Evolutionary conservation across 768 basidiomycete species (phyloP), one percentile per base, ranked within the genome.

Genomic region (Hericium rajendrae): DNA sequence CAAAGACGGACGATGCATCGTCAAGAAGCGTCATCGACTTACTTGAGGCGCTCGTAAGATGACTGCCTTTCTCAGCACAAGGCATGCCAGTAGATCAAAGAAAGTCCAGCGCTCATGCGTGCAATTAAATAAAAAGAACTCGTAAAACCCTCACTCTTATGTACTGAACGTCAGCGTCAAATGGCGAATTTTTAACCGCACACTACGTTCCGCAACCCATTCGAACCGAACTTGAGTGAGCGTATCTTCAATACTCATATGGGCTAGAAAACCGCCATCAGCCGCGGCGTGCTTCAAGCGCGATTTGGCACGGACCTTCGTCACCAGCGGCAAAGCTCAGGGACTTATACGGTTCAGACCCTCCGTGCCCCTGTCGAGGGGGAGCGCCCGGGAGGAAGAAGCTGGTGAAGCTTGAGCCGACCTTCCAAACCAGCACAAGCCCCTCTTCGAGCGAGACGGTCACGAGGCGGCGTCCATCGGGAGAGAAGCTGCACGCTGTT

Each of bases 381-480:
- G 93, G 94, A 6, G 87, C 88, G 2, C 94, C 94, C 1, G 91
- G 85, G 67, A 85, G 85, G 67, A 98, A 94, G 69, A 98, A 84
- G 61, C 92, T 94, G 22, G 85, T 77, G 61, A 99, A 81, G 65
- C 91, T 91, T 9, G 84, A 78, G 0, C 97, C 95, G 5, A 97
- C 94, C 66, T 97, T 97, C 97, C 97, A 99, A 13, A 95, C 91
- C 12, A 92, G 78, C 5, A 93, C 86, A 4, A 80, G 75, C 26
- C 83, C 83, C 67, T 97, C 94, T 60, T 88, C 89, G 24, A 98
- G 74, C 0, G 89, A 95, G 9, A 91, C 74, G 0, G 93, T 94
- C 40, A 95, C 85, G 16, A 98, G 75, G 18, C 97, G 77, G 18
- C 94, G 76, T 0, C 97, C 97, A 65, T 99, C 97, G 0, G 94